phyloP scores from a whole-genome alignment of 2,329 filamentous ascomycete genomes.

The Claviceps monticola region DNA sequence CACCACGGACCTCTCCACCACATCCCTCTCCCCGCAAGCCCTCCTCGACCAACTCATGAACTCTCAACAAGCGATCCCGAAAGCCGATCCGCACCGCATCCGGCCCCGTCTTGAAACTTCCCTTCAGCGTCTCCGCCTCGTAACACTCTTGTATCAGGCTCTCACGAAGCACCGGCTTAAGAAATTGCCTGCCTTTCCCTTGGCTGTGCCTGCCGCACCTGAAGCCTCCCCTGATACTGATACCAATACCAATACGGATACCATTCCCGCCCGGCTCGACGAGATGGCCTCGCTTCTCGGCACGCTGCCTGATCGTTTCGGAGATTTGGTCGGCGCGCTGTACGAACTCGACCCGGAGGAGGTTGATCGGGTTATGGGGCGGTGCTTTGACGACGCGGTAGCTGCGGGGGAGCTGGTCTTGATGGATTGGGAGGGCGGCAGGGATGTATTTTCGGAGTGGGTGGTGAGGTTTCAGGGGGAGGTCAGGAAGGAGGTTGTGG shows the following conservation, averaged over 20 bases:
- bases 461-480: slow-evolving; percentile 41
- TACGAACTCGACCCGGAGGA: slow-evolving; percentile 51
- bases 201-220: slow-evolving; percentile 5
- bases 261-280: slow-evolving; percentile 35
- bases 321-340: slow-evolving; percentile 57
- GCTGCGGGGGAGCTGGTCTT: slow-evolving; percentile 40
- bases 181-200: slow-evolving; percentile 33
- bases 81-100: slow-evolving; percentile 48
- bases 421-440: slow-evolving; percentile 46
- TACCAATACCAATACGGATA: neutral
- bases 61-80: slow-evolving; percentile 45
- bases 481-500: slow-evolving; percentile 28
- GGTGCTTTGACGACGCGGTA: slow-evolving; percentile 47
- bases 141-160: slow-evolving; percentile 55
- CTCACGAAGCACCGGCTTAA: slow-evolving; percentile 56
- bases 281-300: slow-evolving; percentile 41
- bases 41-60: slow-evolving; percentile 57
- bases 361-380: slow-evolving; percentile 44
- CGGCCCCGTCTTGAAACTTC: slow-evolving; percentile 51
- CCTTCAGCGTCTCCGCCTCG: slow-evolving; percentile 51
- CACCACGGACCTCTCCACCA: slow-evolving; percentile 4
- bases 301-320: slow-evolving; percentile 50
- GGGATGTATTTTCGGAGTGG: slow-evolving; percentile 72
- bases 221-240: no score
- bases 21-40: slow-evolving; percentile 30